Base-by-base conservation (phyloP, 2,329 filamentous ascomycete genomes). In the Neonectria punicea region DNA sequence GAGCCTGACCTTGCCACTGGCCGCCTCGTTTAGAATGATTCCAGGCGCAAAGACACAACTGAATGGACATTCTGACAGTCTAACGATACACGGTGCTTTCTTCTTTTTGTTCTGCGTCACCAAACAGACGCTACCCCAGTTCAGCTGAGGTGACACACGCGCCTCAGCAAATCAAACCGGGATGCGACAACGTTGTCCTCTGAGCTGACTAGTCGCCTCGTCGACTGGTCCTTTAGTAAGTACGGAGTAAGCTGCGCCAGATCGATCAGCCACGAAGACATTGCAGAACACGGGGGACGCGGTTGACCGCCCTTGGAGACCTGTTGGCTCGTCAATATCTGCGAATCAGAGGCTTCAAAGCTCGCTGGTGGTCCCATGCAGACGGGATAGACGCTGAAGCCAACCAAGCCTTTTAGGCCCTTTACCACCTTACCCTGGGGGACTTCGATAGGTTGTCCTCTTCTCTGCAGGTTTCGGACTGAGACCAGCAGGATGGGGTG, bases 131-230 rank as follows among this genome's bases (percentile, higher is more conserved):
- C 43, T 49, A 67, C 53, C 67, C 71, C 61, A 68, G 66, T 47
- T 32, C 63, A 70, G 71, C 71, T 73, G 69, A 66, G 61, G 47
- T 62, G 53, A 70, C 67, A 73, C 67, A 41, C 41, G 64, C 67
- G 68, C 58, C 55, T 30, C 16, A 41, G n/a, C 36, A 43, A 20
- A 43, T 43, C 39, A 20, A 18, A 43, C 20, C 39, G 36, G 14
- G 14, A 39, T n/a, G 36, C 36, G 14, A 39, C 36, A 25, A 25
- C 25, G 25, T 25, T 25, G 46, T 51, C 34, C 20, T 54, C 30
- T 25, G 25, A 25, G 25, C 25, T 25, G 25, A 25, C 25, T 25
- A 25, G 25, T 6, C 25, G 5, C 25, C 25, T 25, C 1, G 5
- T 6, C 25, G 25, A 6, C 25, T 25, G 10, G 28, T 11, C 16